Base-by-base conservation (phyloP, 1,139 yeast genomes). In the Casaregolazyma suthepensis region DNA sequence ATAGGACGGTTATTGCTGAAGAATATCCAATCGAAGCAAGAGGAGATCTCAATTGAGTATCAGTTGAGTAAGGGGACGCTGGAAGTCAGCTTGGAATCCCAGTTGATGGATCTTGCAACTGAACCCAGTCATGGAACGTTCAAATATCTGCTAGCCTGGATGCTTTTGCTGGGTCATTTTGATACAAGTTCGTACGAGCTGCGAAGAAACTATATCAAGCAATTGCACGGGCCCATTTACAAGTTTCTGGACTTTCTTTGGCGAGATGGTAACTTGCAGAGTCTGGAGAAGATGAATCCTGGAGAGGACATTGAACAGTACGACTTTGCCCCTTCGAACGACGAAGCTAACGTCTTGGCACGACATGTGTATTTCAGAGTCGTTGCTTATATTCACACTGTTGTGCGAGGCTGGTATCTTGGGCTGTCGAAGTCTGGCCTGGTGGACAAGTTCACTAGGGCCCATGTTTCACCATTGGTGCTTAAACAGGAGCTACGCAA, bases 371-470 rank as follows among this genome's bases (percentile, higher is more conserved):
- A 80, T 63, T 88, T 78, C 66, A 72, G 76, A 52, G 66, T 82
- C 1, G 77, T 87, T 64, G 74, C 75, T 53, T 75, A 78, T 61
- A 74, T 85, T 49, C 94, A 95, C 0, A 81, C 93, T 0, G 72
- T 78, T 46, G 81, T 82, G 1, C 87, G 86, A 62, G 69, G 72
- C 9, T 90, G 96, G 96, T 89, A 77, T 70, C 74, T 80, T 55
- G 80, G 79, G 10, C 71, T 83, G 29, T 74, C 85, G 52, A 81
- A 83, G 63, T 75, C 78, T 51, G 85, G 80, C 58, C 66, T 78
- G 53, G 75, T 87, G 42, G 94, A 87, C 56, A 76, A 73, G 50
- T 85, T 87, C 61, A 81, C 93, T 1, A 72, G 77, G 42, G 75
- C 74, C 46, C 75, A 71, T 58, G 77, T 90, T 38, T 85, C 96